These are phyloP conservation scores for Trypanosoma caninum DNA, from an alignment of 208 protist genomes.

Conservation along the genomic window DNA sequence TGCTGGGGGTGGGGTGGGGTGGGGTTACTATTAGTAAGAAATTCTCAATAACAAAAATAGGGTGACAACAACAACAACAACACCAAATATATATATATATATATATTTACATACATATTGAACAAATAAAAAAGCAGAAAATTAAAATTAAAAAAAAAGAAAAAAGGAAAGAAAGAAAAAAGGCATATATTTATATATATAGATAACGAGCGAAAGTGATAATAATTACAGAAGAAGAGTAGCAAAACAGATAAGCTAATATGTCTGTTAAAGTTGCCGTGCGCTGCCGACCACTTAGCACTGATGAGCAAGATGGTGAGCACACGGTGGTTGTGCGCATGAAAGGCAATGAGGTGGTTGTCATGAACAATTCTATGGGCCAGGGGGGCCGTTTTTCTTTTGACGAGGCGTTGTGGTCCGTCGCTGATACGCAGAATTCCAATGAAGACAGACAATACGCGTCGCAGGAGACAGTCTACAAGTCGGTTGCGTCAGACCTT, in stretches of 20 bases:
- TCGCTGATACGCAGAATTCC: too few relatives aligned
- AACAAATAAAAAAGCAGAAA: neutral
- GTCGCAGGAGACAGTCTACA: constrained; percentile 61
- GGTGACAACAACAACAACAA: neutral
- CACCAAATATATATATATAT: neutral
- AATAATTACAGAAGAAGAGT: too few relatives aligned
- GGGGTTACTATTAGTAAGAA: too few relatives aligned
- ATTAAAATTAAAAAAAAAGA: neutral
- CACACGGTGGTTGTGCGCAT: constrained; percentile 59
- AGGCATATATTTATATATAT: constrained; percentile 7
- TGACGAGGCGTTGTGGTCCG: constrained; percentile 75
- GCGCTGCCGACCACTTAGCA: constrained; percentile 59
- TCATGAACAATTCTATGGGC: constrained; percentile 36
- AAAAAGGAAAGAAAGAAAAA: neutral
- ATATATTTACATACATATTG: neutral
- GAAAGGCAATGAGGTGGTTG: constrained; percentile 51
- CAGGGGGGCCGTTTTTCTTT: constrained; percentile 53
- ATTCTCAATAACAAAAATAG: too few relatives aligned
- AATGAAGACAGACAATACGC: too few relatives aligned
- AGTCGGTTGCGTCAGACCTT: constrained; percentile 47
- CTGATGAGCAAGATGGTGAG: constrained; percentile 40
- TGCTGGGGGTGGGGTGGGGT: neutral
- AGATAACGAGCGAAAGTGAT: constrained; percentile 7
- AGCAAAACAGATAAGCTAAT: neutral
- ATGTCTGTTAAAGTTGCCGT: constrained; percentile 86